phyloP scores from a whole-genome alignment of 495 filamentous ascomycete genomes.

The Penicillium roqueforti region DNA sequence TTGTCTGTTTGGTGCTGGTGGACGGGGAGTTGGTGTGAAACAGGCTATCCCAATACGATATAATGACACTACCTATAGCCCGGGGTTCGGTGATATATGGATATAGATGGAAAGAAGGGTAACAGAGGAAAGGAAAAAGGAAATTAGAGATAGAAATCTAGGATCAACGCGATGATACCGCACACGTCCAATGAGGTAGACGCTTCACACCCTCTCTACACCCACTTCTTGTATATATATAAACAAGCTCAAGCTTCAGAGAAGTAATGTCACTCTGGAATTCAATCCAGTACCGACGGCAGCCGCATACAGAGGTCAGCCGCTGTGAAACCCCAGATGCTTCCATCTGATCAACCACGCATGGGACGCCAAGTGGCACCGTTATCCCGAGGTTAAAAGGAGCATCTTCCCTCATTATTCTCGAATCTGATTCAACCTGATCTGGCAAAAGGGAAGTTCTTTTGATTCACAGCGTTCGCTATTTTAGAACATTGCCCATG shows the following conservation, averaged over 20 bases:
- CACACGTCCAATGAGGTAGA: conserved; percentile 9
- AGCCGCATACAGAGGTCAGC: conserved; percentile 42
- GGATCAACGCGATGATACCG: conserved; percentile 8
- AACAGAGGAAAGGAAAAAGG: neutral
- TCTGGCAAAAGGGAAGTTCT: conserved; percentile 2
- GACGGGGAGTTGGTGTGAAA: neutral
- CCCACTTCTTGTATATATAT: conserved; percentile 12
- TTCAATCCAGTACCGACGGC: conserved; percentile 33
- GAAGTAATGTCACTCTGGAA: conserved; percentile 31
- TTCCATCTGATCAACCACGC: conserved; percentile 43
- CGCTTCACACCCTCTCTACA: conserved; percentile 3
- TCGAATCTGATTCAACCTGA: conserved; percentile 6
- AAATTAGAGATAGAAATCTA: conserved; percentile 4
- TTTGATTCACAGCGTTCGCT: conserved; percentile 6
- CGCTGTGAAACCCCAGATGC: conserved; percentile 43
- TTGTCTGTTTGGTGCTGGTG: conserved; percentile 9
- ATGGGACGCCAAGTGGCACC: conserved; percentile 25
- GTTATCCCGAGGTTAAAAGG: conserved; percentile 5
- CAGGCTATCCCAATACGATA: conserved; percentile 2
- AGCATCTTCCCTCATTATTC: conserved; percentile 4
- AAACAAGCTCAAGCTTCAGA: conserved; percentile 21
- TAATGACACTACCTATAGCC: neutral
- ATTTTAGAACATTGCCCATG: conserved; percentile 18
- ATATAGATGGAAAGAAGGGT: neutral
- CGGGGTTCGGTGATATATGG: conserved; percentile 2